Percentiles rank a stretch among this genome's conserved stretches.
Conservation (phyloP, 768 basidiomycete genomes). For the Cubamyces lactineus region DNA sequence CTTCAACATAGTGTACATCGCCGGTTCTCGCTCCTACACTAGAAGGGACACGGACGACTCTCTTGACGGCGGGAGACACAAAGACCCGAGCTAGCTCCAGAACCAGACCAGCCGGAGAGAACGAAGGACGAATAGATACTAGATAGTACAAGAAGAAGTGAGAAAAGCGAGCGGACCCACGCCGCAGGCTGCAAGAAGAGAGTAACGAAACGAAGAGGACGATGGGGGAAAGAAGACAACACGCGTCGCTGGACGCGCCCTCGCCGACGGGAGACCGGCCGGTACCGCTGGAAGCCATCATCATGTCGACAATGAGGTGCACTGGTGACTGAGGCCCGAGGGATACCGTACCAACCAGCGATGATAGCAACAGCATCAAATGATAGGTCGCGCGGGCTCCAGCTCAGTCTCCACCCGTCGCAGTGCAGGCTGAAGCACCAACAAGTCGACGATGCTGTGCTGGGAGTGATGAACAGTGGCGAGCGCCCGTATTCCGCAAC, state of each 20-base stretch:
- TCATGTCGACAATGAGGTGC: background rate
- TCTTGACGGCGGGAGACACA: background rate
- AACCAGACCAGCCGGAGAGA: slow-evolving; percentile 24
- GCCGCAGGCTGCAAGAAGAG: background rate
- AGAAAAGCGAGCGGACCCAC: background rate
- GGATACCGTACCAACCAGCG: background rate
- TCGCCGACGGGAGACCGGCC: no score
- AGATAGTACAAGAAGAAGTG: slow-evolving; percentile 4
- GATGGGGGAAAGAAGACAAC: slow-evolving; percentile 7
- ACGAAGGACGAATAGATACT: background rate
- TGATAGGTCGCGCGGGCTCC: slow-evolving; percentile 11
- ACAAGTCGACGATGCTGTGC: background rate
- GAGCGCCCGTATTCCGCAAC: background rate
- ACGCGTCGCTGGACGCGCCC: background rate
- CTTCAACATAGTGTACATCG: slow-evolving; percentile 3
- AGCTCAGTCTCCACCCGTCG: slow-evolving; percentile 9
- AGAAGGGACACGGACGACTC: background rate
- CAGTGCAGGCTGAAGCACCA: slow-evolving; percentile 5
- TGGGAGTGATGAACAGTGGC: background rate
- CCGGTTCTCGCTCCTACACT: background rate
- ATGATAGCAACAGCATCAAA: slow-evolving; percentile 19
- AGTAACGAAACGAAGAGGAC: background rate
- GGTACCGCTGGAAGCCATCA: background rate
- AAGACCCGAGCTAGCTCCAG: slow-evolving; percentile 22
- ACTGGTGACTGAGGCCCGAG: background rate